phyloP scores from a whole-genome alignment of 371 early-diverging fungal genomes.

The Mucor plumbeus region DNA sequence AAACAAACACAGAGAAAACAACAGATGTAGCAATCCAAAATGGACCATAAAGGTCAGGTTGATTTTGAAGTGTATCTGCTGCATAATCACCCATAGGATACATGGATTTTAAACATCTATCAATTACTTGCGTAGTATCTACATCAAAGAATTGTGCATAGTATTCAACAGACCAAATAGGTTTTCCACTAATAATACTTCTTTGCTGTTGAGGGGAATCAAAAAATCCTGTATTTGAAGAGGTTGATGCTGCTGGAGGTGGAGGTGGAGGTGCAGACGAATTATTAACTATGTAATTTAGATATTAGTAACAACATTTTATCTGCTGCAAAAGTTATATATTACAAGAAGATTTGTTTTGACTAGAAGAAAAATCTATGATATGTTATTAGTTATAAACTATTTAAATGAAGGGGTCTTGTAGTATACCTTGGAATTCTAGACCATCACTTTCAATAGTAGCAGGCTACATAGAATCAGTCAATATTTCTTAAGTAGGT shows the following conservation, averaged over 20 bases:
- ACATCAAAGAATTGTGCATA: conserved; percentile 92
- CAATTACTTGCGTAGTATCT: conserved; percentile 73
- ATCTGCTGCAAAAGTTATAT: too few relatives aligned
- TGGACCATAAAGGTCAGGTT: conserved; percentile 68
- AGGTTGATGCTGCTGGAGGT: conserved; percentile 34
- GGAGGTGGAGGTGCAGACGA: conserved; percentile 16
- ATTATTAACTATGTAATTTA: neutral
- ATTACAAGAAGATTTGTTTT: conserved; percentile 24
- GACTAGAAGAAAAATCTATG: conserved; percentile 19
- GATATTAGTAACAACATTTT: neutral
- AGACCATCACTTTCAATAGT: conserved; percentile 58
- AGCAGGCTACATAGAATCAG: conserved; percentile 36
- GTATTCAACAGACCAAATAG: conserved; percentile 85
- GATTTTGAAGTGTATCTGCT: conserved; percentile 47
- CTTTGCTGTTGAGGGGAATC: conserved; percentile 48
- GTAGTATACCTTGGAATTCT: conserved; percentile 52
- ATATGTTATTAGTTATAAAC: neutral
- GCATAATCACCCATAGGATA: conserved; percentile 57
- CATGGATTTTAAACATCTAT: conserved; percentile 54
- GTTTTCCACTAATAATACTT: conserved; percentile 34
- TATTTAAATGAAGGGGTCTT: neutral
- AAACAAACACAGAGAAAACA: conserved; percentile 89
- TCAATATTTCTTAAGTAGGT: too few relatives aligned
- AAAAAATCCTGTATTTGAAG: conserved; percentile 30
- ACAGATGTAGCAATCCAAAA: conserved; percentile 97